Conservation (phyloP, 768 basidiomycete species). For the Lentinus tigrinus region DNA sequence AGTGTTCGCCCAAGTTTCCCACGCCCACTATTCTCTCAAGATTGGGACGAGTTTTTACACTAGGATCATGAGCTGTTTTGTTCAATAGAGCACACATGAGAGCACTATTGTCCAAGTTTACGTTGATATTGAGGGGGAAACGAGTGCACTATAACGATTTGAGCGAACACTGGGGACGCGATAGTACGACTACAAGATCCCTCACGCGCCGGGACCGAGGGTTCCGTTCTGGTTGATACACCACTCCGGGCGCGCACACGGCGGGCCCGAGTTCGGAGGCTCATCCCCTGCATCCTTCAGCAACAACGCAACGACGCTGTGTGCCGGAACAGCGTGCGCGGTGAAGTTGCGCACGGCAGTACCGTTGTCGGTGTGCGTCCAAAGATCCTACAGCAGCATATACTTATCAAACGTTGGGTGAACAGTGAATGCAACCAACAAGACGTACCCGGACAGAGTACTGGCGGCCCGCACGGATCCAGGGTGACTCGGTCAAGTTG, state of each 20-base stretch:
- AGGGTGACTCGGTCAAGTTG: constrained; percentile 66
- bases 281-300: constrained; percentile 68
- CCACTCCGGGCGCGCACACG: constrained; percentile 55
- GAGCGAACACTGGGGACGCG: not conserved
- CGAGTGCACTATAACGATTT: too few relatives aligned
- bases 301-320: constrained; percentile 68
- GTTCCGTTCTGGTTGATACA: constrained; percentile 63
- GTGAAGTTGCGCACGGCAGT: constrained; percentile 62
- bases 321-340: constrained; percentile 56
- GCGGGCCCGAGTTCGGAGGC: constrained; percentile 54
- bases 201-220: constrained; percentile 11
- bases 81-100: too few relatives aligned
- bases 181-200: not conserved
- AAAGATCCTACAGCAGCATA: constrained; percentile 51
- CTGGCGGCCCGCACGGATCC: constrained; percentile 65
- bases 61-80: too few relatives aligned
- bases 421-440: not conserved
- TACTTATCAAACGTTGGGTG: too few relatives aligned
- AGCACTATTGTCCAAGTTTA: too few relatives aligned
- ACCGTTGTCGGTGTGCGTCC: constrained; percentile 71
- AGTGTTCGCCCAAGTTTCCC: too few relatives aligned
- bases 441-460: constrained; percentile 60
- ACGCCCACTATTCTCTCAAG: too few relatives aligned
- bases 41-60: too few relatives aligned
- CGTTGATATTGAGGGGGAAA: too few relatives aligned